phyloP scores from a whole-genome alignment of 352 stramenopile species.

The Peronospora farinosa region DNA sequence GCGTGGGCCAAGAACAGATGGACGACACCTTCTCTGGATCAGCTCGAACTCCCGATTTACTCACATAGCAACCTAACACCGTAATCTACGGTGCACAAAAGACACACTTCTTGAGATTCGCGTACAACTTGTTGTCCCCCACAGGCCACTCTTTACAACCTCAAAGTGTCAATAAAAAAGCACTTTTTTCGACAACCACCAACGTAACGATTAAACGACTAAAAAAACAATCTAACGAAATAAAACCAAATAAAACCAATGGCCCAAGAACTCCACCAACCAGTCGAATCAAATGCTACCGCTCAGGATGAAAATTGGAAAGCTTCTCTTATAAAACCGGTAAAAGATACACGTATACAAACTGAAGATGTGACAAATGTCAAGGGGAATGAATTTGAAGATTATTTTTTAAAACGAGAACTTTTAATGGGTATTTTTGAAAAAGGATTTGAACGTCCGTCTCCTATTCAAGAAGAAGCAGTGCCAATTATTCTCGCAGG shows the following conservation, averaged over 20 bases:
- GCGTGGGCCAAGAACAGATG: too few species aligned
- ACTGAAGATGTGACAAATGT: conserved; percentile 97
- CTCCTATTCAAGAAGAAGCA: conserved; percentile 98
- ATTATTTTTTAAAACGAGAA: conserved; percentile 99
- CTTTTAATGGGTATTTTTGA: conserved; percentile 99
- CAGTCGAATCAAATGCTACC: conserved; percentile 2
- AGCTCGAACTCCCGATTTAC: too few species aligned
- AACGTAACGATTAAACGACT: not conserved
- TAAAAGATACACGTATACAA: conserved; percentile 86
- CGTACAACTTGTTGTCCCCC: too few species aligned
- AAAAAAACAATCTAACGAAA: not conserved
- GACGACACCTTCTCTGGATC: too few species aligned
- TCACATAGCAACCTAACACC: too few species aligned
- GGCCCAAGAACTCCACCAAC: conserved; percentile 18
- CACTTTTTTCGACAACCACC: conserved; percentile 5
- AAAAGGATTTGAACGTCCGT: conserved; percentile 98
- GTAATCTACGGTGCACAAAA: too few species aligned
- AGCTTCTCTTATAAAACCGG: conserved; percentile 63
- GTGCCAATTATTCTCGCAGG: conserved; percentile 99
- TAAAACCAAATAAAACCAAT: conserved; percentile 14
- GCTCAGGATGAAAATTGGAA: conserved; percentile 67
- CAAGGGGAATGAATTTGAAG: conserved; percentile 99
- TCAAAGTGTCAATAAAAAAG: conserved; percentile 3
- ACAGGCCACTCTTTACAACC: conserved; percentile 4
- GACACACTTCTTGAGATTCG: too few species aligned